These are phyloP conservation scores for Crithidia fasciculata DNA, from an alignment of 208 protist genomes.

Conservation along the genomic window DNA sequence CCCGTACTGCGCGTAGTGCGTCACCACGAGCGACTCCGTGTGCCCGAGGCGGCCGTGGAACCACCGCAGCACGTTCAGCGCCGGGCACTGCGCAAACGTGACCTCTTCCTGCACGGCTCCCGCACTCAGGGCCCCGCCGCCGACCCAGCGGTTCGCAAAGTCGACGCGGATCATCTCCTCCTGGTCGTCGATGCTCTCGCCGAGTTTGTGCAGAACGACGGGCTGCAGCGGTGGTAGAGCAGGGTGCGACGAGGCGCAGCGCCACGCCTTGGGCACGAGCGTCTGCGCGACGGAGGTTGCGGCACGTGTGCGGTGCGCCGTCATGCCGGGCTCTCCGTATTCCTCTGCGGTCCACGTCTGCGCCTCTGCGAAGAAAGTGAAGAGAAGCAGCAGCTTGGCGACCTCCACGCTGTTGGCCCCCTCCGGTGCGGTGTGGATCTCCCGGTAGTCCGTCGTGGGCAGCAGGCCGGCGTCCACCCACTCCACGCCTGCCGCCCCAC, in stretches of 20 bases:
- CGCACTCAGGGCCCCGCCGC: conserved; percentile 57
- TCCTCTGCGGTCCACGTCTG: background rate
- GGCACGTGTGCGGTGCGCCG: background rate
- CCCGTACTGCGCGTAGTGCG: conserved; percentile 36
- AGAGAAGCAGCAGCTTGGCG: conserved; percentile 33
- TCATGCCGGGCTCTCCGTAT: background rate
- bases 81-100: conserved; percentile 62
- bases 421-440: conserved; percentile 21
- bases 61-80: conserved; percentile 52
- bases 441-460: conserved; percentile 30
- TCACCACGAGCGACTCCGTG: conserved; percentile 53
- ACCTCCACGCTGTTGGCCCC: conserved; percentile 24
- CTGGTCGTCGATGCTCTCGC: conserved; percentile 59
- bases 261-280: background rate
- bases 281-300: background rate
- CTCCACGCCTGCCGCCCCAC: conserved; percentile 3
- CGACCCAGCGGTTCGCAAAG: conserved; percentile 78
- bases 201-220: conserved; percentile 19
- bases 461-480: conserved; percentile 12
- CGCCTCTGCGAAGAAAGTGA: conserved; percentile 28
- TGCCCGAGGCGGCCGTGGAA: conserved; percentile 40
- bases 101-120: conserved; percentile 86
- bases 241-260: background rate
- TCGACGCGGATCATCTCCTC: conserved; percentile 41
- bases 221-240: conserved; percentile 1